A percentile compares a stretch with the other conserved stretches of the same genome.
phyloP scores from a whole-genome alignment of 2,329 filamentous ascomycete species.

The Thyridium curvatum region DNA sequence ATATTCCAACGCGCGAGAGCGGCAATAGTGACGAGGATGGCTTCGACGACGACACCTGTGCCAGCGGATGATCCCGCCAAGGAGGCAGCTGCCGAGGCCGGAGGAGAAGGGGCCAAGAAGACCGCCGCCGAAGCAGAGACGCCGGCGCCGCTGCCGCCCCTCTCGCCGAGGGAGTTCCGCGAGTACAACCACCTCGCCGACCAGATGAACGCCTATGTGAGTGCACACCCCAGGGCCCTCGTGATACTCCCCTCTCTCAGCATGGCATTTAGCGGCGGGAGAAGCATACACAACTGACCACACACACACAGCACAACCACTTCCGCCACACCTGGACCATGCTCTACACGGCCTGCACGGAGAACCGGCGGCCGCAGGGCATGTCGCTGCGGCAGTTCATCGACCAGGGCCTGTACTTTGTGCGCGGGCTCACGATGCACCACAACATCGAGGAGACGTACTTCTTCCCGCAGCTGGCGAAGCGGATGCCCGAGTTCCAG shows the following conservation, averaged over 20 bases:
- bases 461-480: conserved; percentile 72
- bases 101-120: too few species aligned
- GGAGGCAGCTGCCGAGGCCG: too few species aligned
- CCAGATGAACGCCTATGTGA: conserved; percentile 67
- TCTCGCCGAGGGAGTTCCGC: conserved; percentile 61
- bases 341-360: conserved; percentile 59
- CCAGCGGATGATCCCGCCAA: too few species aligned
- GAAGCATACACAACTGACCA: conserved; percentile 5
- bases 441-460: conserved; percentile 79
- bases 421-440: conserved; percentile 64
- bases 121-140: too few species aligned
- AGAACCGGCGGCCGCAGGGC: conserved; percentile 49
- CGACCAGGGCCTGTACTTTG: conserved; percentile 61
- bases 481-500: conserved; percentile 72
- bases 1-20: too few species aligned
- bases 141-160: conserved; percentile 42
- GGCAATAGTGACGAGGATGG: too few species aligned
- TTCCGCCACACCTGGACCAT: conserved; percentile 70
- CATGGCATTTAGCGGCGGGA: too few species aligned
- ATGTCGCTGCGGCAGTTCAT: conserved; percentile 68
- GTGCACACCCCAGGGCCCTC: too few species aligned
- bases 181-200: conserved; percentile 69
- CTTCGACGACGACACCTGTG: too few species aligned
- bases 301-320: conserved; percentile 57
- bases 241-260: too few species aligned